Evolutionary conservation across 2,329 filamentous ascomycete species (phyloP).

Genomic region (Pseudofabraea citricarpa): DNA sequence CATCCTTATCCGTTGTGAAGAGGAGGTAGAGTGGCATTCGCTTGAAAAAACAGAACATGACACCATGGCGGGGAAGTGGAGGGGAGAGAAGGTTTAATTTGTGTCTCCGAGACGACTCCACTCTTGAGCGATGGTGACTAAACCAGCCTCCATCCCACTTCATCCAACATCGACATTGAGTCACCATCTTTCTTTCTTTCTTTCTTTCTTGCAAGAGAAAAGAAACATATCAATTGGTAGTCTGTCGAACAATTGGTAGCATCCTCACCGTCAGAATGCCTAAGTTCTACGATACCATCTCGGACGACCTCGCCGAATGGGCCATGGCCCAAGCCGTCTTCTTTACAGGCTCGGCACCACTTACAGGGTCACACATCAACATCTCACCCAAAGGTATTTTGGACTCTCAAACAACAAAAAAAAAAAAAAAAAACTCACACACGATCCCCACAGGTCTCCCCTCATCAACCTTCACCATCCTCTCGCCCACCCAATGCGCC

Average conservation of each 20-base stretch:
- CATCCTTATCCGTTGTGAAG: neutral
- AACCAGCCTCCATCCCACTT: neutral
- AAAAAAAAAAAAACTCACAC: neutral
- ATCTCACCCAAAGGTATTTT: slow-evolving; percentile 64
- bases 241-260: neutral
- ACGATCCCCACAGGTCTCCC: slow-evolving; percentile 40
- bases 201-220: neutral
- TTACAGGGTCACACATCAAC: slow-evolving; percentile 66
- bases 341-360: slow-evolving; percentile 69
- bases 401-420: slow-evolving; percentile 25
- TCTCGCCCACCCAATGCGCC: slow-evolving; percentile 50
- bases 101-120: too few species aligned
- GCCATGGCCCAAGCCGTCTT: slow-evolving; percentile 65
- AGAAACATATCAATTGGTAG: neutral
- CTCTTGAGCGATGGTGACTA: neutral
- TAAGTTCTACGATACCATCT: slow-evolving; percentile 52
- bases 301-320: slow-evolving; percentile 55
- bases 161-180: neutral
- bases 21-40: neutral
- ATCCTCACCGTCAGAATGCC: slow-evolving; percentile 51
- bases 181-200: neutral
- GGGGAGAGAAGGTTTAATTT: too few species aligned
- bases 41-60: too few species aligned
- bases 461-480: slow-evolving; percentile 55
- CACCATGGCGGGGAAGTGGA: neutral